Base-by-base conservation (phyloP, 495 filamentous ascomycete species). In the Penicillium roqueforti region DNA sequence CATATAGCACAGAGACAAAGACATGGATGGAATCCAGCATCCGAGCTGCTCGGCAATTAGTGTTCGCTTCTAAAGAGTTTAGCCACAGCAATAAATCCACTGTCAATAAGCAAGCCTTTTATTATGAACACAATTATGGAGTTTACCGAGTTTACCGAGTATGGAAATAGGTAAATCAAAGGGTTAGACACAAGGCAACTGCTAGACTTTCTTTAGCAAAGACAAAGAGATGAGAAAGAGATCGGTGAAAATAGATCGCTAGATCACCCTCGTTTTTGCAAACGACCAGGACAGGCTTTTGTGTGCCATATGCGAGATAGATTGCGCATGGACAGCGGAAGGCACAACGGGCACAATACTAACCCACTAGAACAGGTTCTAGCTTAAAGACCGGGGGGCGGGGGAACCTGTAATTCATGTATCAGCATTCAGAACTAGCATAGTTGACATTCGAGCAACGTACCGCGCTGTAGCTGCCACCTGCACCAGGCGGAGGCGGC, bases 391-490 rank as follows among this genome's bases (percentile, higher is more conserved):
- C 78, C 78, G 41, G 79, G 79, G 14, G 79, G 78, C 1, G 79
- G 79, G 34, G 79, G 79, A 14, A 79, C 75, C 77, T 79, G 39
- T 6, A n/a, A 23, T 10, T 38, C 1, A 51, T 32, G 2, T 25
- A 31, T 47, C 28, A 46, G 50, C 20, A 20, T 47, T 23, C 10
- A 43, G 0, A 36, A 51, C 22, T 37, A 6, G 11, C 1, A 53
- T 45, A 25, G 31, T 9, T 14, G 23, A 9, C 20, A 6, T 6
- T 7, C 3, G 18, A 6, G 1, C 1, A 32, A 16, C 74, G 41
- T 73, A 92, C 88, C 61, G 85, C 80, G 64, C 77, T 87, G 73
- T 90, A 91, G 26, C 85, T 75, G 34, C 76, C 72, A 43, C 54
- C 42, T 10, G 81, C 51, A 45, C 81, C 77, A 8, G 81, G 81